These are phyloP conservation scores for Claviceps sp. DNA, from an alignment of 2,329 filamentous ascomycete genomes.

Conservation along the genomic window DNA sequence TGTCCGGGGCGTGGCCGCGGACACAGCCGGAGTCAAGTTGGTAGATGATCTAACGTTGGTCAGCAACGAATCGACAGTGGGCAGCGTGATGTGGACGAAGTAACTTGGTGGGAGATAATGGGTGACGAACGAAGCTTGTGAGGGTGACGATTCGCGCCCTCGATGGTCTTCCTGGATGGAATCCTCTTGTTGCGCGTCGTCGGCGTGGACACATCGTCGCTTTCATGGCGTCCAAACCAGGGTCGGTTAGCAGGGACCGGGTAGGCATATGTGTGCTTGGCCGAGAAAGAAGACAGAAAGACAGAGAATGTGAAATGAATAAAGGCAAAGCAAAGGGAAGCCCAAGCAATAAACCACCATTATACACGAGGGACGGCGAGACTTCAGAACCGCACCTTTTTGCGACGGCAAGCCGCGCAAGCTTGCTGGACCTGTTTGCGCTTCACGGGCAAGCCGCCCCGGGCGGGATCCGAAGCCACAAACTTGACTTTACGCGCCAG, in stretches of 20 bases:
- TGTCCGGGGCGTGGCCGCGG: conserved; percentile 1
- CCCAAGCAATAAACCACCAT: background rate
- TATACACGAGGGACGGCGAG: background rate
- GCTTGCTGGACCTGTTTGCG: conserved; percentile 46
- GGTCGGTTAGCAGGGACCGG: conserved; percentile 1
- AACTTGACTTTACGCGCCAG: conserved; percentile 33
- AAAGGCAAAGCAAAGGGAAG: no score
- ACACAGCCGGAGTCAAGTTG: background rate
- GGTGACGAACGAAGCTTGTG: conserved; percentile 18
- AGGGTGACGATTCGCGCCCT: conserved; percentile 14
- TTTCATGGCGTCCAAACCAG: conserved; percentile 9
- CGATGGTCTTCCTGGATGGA: conserved; percentile 13
- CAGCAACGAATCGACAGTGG: background rate
- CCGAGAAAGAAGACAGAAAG: background rate
- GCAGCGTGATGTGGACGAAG: background rate
- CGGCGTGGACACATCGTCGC: conserved; percentile 32
- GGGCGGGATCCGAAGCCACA: conserved; percentile 37
- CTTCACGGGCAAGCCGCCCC: conserved; percentile 41
- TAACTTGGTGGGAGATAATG: background rate
- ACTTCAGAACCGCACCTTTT: conserved; percentile 28
- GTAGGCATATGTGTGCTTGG: background rate
- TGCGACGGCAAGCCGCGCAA: conserved; percentile 39
- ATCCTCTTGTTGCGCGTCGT: conserved; percentile 19
- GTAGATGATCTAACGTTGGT: background rate
- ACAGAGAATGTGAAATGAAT: background rate